Evolutionary conservation across 2,329 filamentous ascomycete genomes (phyloP), one percentile per base, ranked within the genome.

Genomic region (Fusarium illudens): DNA sequence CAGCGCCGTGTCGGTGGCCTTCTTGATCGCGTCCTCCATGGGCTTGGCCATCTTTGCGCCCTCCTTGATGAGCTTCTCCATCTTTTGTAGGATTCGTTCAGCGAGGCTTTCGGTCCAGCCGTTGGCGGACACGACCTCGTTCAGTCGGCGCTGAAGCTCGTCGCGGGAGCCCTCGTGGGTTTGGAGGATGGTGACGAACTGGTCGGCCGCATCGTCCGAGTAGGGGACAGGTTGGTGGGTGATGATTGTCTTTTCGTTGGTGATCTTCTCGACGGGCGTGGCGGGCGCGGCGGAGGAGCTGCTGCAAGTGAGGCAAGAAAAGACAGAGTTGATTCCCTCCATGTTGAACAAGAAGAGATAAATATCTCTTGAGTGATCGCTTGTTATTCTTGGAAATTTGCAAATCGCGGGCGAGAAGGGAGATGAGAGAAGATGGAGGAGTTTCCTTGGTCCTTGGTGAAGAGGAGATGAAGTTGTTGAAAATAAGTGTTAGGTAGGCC

Each of bases 31-130:
- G 1, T 66, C 54, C 0, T 50, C 29, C 64, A 69, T 68, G 3
- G 62, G 64, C 4, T 52, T 29, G 0, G 58, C 52, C 7, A 70
- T 52, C 13, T 62, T 27, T 15, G 36, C 60, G 12, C 62, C 64
- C 3, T 68, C 46, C 11, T 67, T 33, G 4, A 73, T 2, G 4
- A 71, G 20, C 2, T 58, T 59, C 33, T 67, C 57, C 4, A 75
- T 60, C 8, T 69, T 67, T 2, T 9, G 33, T 8, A 73, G 62
- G 17, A 69, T 69, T 0, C 51, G 34, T 25, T 69, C 55, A 13
- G 65, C 60, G 4, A 75, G 60, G 46, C 39, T 49, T 15, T 71
- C 61, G 0, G 63, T 71, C 70, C 71, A 75, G 0, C 68, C 59
- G 1, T 46, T 55, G 1, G 49, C 27, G 3, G 66, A 71, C 9